Percentiles rank a stretch among this genome's conserved stretches.
Evolutionary conservation across 805 yeast genomes (phyloP).

Genomic region (Ogataea paradorogensis): DNA sequence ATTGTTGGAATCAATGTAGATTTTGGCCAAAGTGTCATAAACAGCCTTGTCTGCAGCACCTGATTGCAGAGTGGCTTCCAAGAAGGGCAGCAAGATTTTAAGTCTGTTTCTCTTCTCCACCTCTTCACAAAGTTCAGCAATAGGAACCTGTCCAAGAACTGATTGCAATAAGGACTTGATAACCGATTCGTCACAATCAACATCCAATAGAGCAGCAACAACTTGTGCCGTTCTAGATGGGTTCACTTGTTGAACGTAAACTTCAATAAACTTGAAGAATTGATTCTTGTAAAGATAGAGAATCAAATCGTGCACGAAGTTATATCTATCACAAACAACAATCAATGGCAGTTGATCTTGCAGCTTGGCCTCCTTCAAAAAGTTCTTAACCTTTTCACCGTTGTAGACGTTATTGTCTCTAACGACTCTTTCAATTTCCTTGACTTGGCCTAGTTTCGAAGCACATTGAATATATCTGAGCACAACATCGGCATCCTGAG

Average conservation of each 20-base stretch:
- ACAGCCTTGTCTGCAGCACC: slow-evolving; percentile 90
- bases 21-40: slow-evolving; percentile 92
- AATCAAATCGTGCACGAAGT: slow-evolving; percentile 89
- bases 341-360: slow-evolving; percentile 96
- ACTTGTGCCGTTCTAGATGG: slow-evolving; percentile 96
- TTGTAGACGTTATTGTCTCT: slow-evolving; percentile 92
- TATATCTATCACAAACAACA: slow-evolving; percentile 90
- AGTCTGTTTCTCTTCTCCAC: slow-evolving; percentile 96
- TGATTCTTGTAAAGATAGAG: slow-evolving; percentile 93
- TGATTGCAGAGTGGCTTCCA: slow-evolving; percentile 80
- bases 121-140: slow-evolving; percentile 83
- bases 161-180: slow-evolving; percentile 77
- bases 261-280: slow-evolving; percentile 94
- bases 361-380: slow-evolving; percentile 87
- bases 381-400: slow-evolving; percentile 97
- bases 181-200: slow-evolving; percentile 91
- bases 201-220: slow-evolving; percentile 92
- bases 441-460: slow-evolving; percentile 81
- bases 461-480: slow-evolving; percentile 96
- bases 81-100: slow-evolving; percentile 86
- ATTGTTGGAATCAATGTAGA: slow-evolving; percentile 96
- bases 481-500: slow-evolving; percentile 93
- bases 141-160: slow-evolving; percentile 92
- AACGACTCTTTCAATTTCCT: slow-evolving; percentile 94
- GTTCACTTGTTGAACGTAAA: slow-evolving; percentile 96